Percentiles rank a stretch among this genome's conserved stretches.
Evolutionary conservation across 352 stramenopile species (phyloP).

Genomic region (Globisporangium uncinulatum): DNA sequence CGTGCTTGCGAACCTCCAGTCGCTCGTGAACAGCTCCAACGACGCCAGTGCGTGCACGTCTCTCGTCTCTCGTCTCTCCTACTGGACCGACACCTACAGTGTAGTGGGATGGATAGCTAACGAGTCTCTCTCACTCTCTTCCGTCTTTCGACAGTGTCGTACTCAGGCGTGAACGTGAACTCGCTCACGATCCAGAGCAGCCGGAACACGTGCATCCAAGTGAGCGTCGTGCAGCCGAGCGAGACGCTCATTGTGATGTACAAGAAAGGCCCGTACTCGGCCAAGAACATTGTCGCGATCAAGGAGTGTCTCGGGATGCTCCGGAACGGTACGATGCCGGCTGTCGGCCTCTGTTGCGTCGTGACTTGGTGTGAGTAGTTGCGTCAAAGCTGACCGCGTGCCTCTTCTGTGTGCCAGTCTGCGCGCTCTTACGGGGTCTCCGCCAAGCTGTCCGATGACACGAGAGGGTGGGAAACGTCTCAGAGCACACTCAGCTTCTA

Average conservation of each 20-base stretch:
- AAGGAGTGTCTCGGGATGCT: constrained; percentile 76
- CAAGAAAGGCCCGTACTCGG: constrained; percentile 66
- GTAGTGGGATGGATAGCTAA: not conserved
- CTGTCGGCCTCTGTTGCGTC: too few species aligned
- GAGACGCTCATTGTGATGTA: constrained; percentile 84
- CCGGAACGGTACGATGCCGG: constrained; percentile 45
- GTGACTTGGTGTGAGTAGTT: not conserved
- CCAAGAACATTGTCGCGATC: constrained; percentile 71
- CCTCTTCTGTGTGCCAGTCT: not conserved
- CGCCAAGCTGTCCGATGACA: not conserved
- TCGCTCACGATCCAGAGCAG: constrained; percentile 87
- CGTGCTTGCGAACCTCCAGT: constrained; percentile 87
- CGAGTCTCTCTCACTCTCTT: not conserved
- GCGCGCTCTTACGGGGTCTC: not conserved
- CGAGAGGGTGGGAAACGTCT: not conserved
- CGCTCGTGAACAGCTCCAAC: constrained; percentile 75
- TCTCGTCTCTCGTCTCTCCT: too few species aligned
- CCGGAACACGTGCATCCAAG: constrained; percentile 81
- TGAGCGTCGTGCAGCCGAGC: constrained; percentile 75
- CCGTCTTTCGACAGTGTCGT: constrained; percentile 51
- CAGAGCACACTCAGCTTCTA: too few species aligned
- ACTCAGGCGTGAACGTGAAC: constrained; percentile 69
- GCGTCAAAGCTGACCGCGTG: not conserved
- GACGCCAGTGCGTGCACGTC: constrained; percentile 63
- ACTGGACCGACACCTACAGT: too few species aligned